Base-by-base conservation (phyloP, 768 basidiomycete species). In the Trichaptum fuscoviolaceum region DNA sequence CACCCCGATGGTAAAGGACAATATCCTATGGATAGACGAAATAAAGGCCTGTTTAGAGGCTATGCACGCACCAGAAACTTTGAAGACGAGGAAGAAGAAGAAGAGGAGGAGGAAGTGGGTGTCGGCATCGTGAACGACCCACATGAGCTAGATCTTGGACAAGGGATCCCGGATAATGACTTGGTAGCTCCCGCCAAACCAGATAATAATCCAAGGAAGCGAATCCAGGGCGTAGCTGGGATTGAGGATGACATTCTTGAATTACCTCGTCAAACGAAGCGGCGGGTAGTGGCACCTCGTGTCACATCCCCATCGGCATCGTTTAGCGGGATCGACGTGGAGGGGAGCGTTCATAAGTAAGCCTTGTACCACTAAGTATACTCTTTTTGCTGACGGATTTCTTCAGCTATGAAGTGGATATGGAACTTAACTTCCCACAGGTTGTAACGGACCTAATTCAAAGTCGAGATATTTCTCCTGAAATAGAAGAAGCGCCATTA, bases 1-100 rank as follows among this genome's bases (percentile, higher is more conserved):
- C 74, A 65, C 60, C 59, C 59, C 3, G 30, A 61, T 23, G 59
- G 59, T 3, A 61, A 61, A 61, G 59, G 59, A 25, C 15, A 25
- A 20, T 61, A 61, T 23, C 59, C 15, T 18, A 12, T 61, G 24
- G 30, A 25, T 20, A 25, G 59, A 9, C 24, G 30, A 58, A 58
- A n/a, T 25, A 18, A 25, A 12, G 25, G 10, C 59, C 2, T 24
- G 5, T 25, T 61, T 25, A 12, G 59, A 61, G 59, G 5, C 6
- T 17, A 9, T 18, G 59, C 6, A 61, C 15, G 24, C 6, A 17
- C 5, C 23, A 18, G 30, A 6, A 18, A 61, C 3, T 3, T 7
- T 9, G 59, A 34, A 4, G 59, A 61, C 6, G 59, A 61, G 9
- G 59, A 61, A 61, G 59, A 61, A 15, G 59, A 17, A 25, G 25